Evolutionary conservation across 495 filamentous ascomycete genomes (phyloP).

Genomic region (Penicillium desertorum): DNA sequence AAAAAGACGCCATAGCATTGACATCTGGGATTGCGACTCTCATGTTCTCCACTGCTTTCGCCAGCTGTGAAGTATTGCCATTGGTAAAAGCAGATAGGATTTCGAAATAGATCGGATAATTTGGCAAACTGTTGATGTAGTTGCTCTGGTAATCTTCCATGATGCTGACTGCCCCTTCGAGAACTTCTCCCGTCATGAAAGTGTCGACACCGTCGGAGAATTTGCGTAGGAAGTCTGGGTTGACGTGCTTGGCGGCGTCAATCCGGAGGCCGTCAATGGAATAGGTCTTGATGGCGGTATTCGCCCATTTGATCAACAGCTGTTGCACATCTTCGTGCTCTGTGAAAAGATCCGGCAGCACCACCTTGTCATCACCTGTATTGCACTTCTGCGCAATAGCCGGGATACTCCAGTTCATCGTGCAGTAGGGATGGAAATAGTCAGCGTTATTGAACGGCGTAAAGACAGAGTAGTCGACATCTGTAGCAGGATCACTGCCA

Average conservation of each 20-base stretch:
- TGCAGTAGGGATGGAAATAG: slow-evolving; percentile 67
- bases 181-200: slow-evolving; percentile 67
- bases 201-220: slow-evolving; percentile 59
- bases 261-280: slow-evolving; percentile 75
- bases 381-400: slow-evolving; percentile 55
- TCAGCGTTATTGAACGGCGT: slow-evolving; percentile 62
- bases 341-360: slow-evolving; percentile 68
- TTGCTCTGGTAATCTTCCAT: slow-evolving; percentile 54
- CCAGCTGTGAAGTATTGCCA: slow-evolving; percentile 50
- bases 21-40: slow-evolving; percentile 55
- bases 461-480: slow-evolving; percentile 60
- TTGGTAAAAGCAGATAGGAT: slow-evolving; percentile 60
- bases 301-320: slow-evolving; percentile 63
- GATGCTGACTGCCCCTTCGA: slow-evolving; percentile 52
- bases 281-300: slow-evolving; percentile 61
- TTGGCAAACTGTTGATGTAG: slow-evolving; percentile 54
- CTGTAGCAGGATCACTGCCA: slow-evolving; percentile 53
- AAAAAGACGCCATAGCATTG: slow-evolving; percentile 65
- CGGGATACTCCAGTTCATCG: slow-evolving; percentile 64
- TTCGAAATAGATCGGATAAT: slow-evolving; percentile 68
- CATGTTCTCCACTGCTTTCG: slow-evolving; percentile 49
- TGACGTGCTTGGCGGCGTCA: slow-evolving; percentile 72
- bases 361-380: slow-evolving; percentile 57
- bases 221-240: slow-evolving; percentile 59
- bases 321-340: slow-evolving; percentile 56